A percentile compares a stretch with the other conserved stretches of the same genome.
Conservation (phyloP, 176 grass and related monocot genomes). For the Hordeum vulgare region MorexV3_pseudomolecules_assembly NC_058523.1:365027383-365027882, state of each 20-base stretch:
- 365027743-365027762: slow-evolving; percentile 87
- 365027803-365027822: slow-evolving; percentile 99
- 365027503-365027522: background rate
- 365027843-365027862: slow-evolving; percentile 99
- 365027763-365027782: slow-evolving; percentile 97
- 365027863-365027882: slow-evolving; percentile 99
- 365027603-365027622: too few species aligned
- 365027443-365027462: background rate
- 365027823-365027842: slow-evolving; percentile 99
- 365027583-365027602: too few species aligned
- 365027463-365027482: background rate
- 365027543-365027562: slow-evolving; percentile 81
- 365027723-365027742: slow-evolving; percentile 67
- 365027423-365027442: background rate
- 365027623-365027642: too few species aligned
- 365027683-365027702: background rate
- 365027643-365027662: too few species aligned
- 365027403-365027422: background rate
- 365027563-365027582: slow-evolving; percentile 73
- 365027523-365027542: background rate
- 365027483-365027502: background rate
- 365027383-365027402: background rate
- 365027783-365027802: slow-evolving; percentile 96
- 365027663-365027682: too few species aligned
- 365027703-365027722: slow-evolving; percentile 19